These are phyloP conservation scores for Psilocybe sp. DNA, from an alignment of 768 basidiomycete species.

Conservation along the genomic window DNA sequence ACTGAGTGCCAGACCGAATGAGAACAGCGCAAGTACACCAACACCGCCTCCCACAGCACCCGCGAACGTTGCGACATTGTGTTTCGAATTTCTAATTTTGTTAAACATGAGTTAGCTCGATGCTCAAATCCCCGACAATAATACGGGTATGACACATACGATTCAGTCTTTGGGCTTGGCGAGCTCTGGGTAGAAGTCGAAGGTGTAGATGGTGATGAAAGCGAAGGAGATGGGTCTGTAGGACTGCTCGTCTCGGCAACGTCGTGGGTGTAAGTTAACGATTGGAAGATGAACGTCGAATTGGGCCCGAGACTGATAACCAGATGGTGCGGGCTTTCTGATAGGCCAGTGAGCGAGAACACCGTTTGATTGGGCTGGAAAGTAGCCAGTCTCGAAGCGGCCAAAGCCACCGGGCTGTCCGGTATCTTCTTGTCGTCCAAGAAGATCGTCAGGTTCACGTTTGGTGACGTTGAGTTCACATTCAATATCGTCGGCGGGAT, in stretches of 20 bases:
- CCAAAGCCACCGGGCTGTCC: neutral
- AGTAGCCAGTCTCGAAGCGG: constrained; percentile 14
- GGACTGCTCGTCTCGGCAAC: constrained; percentile 8
- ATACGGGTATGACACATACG: constrained; percentile 34
- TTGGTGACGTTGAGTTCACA: constrained; percentile 27
- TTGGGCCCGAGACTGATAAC: constrained; percentile 39
- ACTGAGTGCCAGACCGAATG: constrained; percentile 47
- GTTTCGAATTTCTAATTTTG: constrained; percentile 12
- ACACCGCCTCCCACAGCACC: constrained; percentile 51
- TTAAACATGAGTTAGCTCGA: neutral
- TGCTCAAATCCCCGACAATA: constrained; percentile 24
- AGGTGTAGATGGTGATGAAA: constrained; percentile 8
- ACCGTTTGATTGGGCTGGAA: constrained; percentile 29
- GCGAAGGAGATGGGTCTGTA: constrained; percentile 7
- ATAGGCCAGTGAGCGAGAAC: constrained; percentile 30
- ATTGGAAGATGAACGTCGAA: constrained; percentile 49
- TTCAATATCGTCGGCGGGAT: constrained; percentile 26
- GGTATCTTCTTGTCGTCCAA: constrained; percentile 32
- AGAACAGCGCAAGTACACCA: constrained; percentile 46
- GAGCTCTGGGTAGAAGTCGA: constrained; percentile 10
- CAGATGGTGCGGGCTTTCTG: constrained; percentile 39
- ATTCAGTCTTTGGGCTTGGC: constrained; percentile 21
- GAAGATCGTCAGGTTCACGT: constrained; percentile 41
- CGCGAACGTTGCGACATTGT: constrained; percentile 45
- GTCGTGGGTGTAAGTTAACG: constrained; percentile 35